Percentiles rank a stretch among this genome's conserved stretches.
These are phyloP conservation scores for Hyphopichia burtonii DNA, from an alignment of 1,139 yeast genomes.

Conservation along the genomic window DNA sequence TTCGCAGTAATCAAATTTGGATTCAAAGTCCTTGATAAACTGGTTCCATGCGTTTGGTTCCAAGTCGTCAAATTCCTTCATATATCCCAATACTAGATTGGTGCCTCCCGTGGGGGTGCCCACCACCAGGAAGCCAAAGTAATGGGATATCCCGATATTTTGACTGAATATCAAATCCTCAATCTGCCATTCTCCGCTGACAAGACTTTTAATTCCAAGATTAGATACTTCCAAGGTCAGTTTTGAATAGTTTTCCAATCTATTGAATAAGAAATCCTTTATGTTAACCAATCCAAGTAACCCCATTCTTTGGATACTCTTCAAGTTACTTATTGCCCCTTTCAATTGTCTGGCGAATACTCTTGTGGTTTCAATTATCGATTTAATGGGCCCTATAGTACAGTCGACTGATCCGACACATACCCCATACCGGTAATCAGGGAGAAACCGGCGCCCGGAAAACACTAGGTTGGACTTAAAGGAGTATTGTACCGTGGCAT, in stretches of 20 bases:
- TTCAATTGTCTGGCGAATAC: neutral
- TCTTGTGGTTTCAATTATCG: neutral
- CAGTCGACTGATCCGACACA: constrained; percentile 14
- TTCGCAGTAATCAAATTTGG: neutral
- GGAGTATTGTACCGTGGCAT: constrained; percentile 5
- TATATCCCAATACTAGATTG: constrained; percentile 19
- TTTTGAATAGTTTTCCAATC: constrained; percentile 10
- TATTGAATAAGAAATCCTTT: constrained; percentile 10
- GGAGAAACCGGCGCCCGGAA: constrained; percentile 26
- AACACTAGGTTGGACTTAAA: constrained; percentile 17
- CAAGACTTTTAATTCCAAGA: constrained; percentile 18
- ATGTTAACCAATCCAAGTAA: constrained; percentile 15
- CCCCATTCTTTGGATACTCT: constrained; percentile 18
- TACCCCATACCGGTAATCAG: constrained; percentile 17
- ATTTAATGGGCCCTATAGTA: constrained; percentile 12
- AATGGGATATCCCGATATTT: constrained; percentile 18
- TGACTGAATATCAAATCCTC: constrained; percentile 26
- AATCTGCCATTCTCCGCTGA: constrained; percentile 13
- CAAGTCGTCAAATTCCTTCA: constrained; percentile 12
- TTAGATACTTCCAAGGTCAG: constrained; percentile 27
- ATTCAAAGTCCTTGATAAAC: neutral
- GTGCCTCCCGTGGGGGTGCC: constrained; percentile 20
- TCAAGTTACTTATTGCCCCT: neutral
- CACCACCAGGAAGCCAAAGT: constrained; percentile 20
- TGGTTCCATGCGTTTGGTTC: neutral